These are phyloP conservation scores for Boeremia exigua DNA, from an alignment of 2,329 filamentous ascomycete species.

Conservation along the genomic window DNA sequence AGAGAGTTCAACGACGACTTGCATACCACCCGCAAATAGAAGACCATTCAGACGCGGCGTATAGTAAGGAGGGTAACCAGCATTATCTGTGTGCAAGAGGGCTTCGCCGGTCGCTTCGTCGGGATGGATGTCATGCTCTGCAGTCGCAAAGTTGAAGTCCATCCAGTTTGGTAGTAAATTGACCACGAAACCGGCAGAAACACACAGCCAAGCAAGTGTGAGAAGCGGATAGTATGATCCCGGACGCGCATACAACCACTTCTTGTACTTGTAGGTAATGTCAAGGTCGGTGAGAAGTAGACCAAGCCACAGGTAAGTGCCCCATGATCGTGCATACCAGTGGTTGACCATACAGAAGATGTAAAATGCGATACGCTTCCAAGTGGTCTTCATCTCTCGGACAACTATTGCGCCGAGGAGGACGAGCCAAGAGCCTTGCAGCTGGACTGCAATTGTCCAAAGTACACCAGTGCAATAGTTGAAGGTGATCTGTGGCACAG, in stretches of 20 bases:
- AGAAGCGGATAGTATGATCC: conserved; percentile 48
- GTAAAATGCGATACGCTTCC: conserved; percentile 57
- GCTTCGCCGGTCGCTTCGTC: conserved; percentile 48
- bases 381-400: conserved; percentile 53
- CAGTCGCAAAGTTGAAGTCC: conserved; percentile 47
- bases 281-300: conserved; percentile 55
- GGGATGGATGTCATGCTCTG: conserved; percentile 54
- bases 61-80: conserved; percentile 53
- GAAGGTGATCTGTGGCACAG: conserved; percentile 55
- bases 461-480: conserved; percentile 59
- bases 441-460: conserved; percentile 58
- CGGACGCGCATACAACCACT: conserved; percentile 46
- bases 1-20: conserved; percentile 47
- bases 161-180: conserved; percentile 48
- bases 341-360: conserved; percentile 51
- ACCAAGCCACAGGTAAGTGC: conserved; percentile 55
- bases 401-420: conserved; percentile 53
- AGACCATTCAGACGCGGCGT: conserved; percentile 54
- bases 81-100: conserved; percentile 41
- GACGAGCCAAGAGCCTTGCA: conserved; percentile 56
- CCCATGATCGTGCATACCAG: conserved; percentile 58
- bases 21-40: conserved; percentile 49
- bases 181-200: conserved; percentile 43
- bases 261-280: conserved; percentile 54
- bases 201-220: conserved; percentile 37